Conservation (phyloP, 2,329 filamentous ascomycete genomes). For the Aspergillus neoniger region DNA sequence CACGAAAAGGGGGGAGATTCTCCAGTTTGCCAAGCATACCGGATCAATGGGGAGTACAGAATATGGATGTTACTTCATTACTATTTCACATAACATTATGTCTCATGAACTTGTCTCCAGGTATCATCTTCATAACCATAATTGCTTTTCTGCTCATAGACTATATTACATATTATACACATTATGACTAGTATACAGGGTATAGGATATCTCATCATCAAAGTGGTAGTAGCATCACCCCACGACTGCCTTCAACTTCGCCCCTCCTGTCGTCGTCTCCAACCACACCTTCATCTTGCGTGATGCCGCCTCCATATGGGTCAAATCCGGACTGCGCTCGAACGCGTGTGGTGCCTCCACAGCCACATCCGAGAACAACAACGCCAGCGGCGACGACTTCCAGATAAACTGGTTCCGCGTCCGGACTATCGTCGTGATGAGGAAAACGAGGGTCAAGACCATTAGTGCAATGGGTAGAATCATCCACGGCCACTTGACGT, state of each 20-base stretch:
- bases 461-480: slow-evolving; percentile 22
- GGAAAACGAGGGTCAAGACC: slow-evolving; percentile 51
- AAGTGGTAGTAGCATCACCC: background rate
- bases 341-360: slow-evolving; percentile 18
- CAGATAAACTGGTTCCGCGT: slow-evolving; percentile 30
- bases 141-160: too few relatives aligned
- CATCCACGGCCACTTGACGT: slow-evolving; percentile 29
- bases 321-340: slow-evolving; percentile 20
- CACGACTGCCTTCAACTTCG: slow-evolving; percentile 17
- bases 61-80: too few relatives aligned
- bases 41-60: too few relatives aligned
- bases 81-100: too few relatives aligned
- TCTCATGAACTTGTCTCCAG: too few relatives aligned
- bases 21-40: background rate
- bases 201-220: too few relatives aligned
- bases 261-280: slow-evolving; percentile 23
- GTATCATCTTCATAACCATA: too few relatives aligned
- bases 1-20: background rate
- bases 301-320: slow-evolving; percentile 25
- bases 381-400: slow-evolving; percentile 28
- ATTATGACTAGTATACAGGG: too few relatives aligned
- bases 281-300: slow-evolving; percentile 26
- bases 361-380: slow-evolving; percentile 25
- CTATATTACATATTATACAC: too few relatives aligned
- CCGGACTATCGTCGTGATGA: slow-evolving; percentile 47